Evolutionary conservation across 2,329 filamentous ascomycete species (phyloP).

Genomic region (Nemania diffusa): DNA sequence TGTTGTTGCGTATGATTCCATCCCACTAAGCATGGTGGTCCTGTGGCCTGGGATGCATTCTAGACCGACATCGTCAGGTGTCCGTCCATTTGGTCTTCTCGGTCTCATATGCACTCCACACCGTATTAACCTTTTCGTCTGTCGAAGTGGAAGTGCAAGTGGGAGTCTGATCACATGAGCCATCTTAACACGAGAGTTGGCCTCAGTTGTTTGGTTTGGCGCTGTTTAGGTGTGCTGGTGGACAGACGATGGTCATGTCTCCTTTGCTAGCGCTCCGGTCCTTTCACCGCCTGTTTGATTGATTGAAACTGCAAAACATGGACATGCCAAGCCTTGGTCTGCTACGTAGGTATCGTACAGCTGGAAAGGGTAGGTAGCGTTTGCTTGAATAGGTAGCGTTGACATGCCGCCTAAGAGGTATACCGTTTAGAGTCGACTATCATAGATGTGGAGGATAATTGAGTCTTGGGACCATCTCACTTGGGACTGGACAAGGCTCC

Average conservation of each 20-base stretch:
- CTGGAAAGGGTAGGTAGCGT: background rate
- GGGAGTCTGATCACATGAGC: conserved; percentile 18
- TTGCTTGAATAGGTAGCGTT: background rate
- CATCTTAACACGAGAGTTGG: conserved; percentile 11
- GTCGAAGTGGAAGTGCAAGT: background rate
- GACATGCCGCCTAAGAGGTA: background rate
- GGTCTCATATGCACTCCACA: conserved; percentile 7
- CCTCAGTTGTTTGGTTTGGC: conserved; percentile 1
- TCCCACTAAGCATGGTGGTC: background rate
- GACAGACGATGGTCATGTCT: background rate
- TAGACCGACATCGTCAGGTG: background rate
- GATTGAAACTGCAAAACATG: conserved; percentile 7
- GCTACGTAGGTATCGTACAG: background rate
- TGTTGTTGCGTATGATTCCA: background rate
- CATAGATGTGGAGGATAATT: conserved; percentile 2
- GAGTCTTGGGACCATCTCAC: conserved; percentile 21
- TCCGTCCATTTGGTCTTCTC: background rate
- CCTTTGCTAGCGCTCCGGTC: conserved; percentile 8
- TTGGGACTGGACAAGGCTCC: conserved; percentile 15
- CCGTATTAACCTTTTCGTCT: background rate
- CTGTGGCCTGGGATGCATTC: background rate
- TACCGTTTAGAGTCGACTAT: background rate
- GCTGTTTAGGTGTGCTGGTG: background rate
- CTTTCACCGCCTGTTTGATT: conserved; percentile 15
- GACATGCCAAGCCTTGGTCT: conserved; percentile 6